Percentiles rank a stretch among this genome's conserved stretches.
phyloP scores from a whole-genome alignment of 1,284 basidiomycete genomes.

The Naganishia cerealis region DNA sequence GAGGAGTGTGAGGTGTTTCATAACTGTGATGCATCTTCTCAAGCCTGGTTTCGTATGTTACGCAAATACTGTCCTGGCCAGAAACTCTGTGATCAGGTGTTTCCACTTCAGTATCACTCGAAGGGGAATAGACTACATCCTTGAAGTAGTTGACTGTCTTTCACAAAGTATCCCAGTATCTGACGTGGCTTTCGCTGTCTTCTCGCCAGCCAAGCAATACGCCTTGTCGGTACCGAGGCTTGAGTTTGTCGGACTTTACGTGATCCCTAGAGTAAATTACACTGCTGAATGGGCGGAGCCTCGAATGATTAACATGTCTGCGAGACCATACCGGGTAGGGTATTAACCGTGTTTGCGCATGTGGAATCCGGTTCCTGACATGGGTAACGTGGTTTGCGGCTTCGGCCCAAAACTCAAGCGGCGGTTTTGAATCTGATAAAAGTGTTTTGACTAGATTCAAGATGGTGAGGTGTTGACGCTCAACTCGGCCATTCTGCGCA shows the following conservation, averaged over 20 bases:
- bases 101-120: too few species aligned
- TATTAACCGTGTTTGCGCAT: not conserved
- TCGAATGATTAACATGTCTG: not conserved
- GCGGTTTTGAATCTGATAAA: slow-evolving; percentile 8
- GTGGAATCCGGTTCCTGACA: slow-evolving; percentile 31
- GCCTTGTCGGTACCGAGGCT: not conserved
- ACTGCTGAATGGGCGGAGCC: not conserved
- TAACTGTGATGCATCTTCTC: too few species aligned
- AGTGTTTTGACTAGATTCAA: slow-evolving; percentile 9
- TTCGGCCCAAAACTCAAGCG: slow-evolving; percentile 32
- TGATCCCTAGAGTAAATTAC: not conserved
- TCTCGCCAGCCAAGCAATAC: not conserved
- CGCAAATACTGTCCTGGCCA: too few species aligned
- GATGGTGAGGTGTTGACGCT: slow-evolving; percentile 24
- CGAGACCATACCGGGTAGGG: not conserved
- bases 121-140: not conserved
- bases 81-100: too few species aligned
- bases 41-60: too few species aligned
- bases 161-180: not conserved
- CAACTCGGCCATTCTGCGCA: slow-evolving; percentile 29
- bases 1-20: too few species aligned
- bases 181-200: not conserved
- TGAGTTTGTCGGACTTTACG: not conserved
- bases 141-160: not conserved
- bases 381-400: slow-evolving; percentile 28